Conservation (phyloP, 2,329 filamentous ascomycete species). For the Fusarium buharicum region DNA sequence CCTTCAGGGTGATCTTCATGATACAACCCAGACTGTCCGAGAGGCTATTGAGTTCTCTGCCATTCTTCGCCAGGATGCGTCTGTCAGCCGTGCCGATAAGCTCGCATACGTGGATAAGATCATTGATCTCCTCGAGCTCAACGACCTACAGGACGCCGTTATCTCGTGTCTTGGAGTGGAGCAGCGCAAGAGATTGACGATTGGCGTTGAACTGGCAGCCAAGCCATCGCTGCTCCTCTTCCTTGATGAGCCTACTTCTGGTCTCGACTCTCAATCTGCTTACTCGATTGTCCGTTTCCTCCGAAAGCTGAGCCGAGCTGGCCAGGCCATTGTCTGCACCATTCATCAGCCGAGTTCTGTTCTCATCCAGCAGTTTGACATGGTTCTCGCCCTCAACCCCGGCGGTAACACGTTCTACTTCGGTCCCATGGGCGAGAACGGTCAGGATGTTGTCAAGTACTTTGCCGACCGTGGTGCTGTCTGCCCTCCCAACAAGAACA, state of each 20-base stretch:
- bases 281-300: conserved; percentile 69
- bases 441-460: conserved; percentile 59
- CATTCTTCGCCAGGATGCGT: conserved; percentile 66
- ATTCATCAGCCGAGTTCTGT: conserved; percentile 67
- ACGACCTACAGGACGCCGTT: conserved; percentile 69
- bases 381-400: conserved; percentile 61
- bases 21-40: conserved; percentile 70
- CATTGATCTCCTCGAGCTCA: conserved; percentile 72
- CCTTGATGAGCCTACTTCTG: conserved; percentile 68
- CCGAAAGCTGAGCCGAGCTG: conserved; percentile 66
- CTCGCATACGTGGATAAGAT: conserved; percentile 73
- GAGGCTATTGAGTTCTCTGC: conserved; percentile 74
- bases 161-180: conserved; percentile 69
- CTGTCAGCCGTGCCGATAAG: conserved; percentile 68
- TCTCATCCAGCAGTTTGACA: conserved; percentile 66
- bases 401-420: conserved; percentile 65
- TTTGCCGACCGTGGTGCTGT: conserved; percentile 70
- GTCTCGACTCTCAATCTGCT: conserved; percentile 65
- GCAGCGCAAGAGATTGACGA: conserved; percentile 64
- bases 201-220: conserved; percentile 62
- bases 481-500: conserved; percentile 67
- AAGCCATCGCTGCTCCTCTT: conserved; percentile 69
- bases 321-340: conserved; percentile 67
- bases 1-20: conserved; percentile 72
- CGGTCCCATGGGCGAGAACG: conserved; percentile 62